phyloP scores from a whole-genome alignment of 768 basidiomycete genomes.

The Gloeopeniophorella convolvens region DNA sequence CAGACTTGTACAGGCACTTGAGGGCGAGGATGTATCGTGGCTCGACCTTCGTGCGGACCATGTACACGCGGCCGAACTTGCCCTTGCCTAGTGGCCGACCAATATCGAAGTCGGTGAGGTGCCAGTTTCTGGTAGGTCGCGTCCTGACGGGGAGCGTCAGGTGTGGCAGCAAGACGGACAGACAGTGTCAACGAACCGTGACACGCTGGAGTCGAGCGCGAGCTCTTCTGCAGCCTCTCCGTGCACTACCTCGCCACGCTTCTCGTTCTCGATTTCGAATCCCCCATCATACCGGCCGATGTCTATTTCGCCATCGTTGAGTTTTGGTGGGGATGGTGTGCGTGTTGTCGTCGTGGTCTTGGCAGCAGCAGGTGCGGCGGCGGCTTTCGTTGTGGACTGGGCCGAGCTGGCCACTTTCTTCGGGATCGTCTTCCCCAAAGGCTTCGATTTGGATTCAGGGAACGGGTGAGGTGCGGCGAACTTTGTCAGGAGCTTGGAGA shows the following conservation, averaged over 20 bases:
- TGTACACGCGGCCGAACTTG: slow-evolving; percentile 98
- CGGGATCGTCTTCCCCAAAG: slow-evolving; percentile 14
- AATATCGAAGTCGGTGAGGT: slow-evolving; percentile 82
- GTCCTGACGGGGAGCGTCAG: slow-evolving; percentile 34
- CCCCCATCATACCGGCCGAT: slow-evolving; percentile 96
- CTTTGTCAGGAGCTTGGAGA: slow-evolving; percentile 69
- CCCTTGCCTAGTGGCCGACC: slow-evolving; percentile 97
- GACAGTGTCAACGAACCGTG: slow-evolving; percentile 39
- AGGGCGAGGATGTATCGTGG: slow-evolving; percentile 93
- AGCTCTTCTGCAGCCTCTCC: slow-evolving; percentile 77
- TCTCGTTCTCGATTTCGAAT: slow-evolving; percentile 84
- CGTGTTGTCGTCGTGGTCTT: slow-evolving; percentile 18
- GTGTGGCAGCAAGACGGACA: neutral
- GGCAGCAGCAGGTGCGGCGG: slow-evolving; percentile 7
- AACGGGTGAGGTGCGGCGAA: slow-evolving; percentile 60
- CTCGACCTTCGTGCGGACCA: slow-evolving; percentile 86
- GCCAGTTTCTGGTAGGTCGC: slow-evolving; percentile 79
- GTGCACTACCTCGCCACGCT: slow-evolving; percentile 62
- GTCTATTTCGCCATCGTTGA: slow-evolving; percentile 39
- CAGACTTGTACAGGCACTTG: slow-evolving; percentile 95
- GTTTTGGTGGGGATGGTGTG: slow-evolving; percentile 18
- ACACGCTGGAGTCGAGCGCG: slow-evolving; percentile 78
- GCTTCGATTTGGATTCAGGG: slow-evolving; percentile 24
- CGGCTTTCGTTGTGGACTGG: slow-evolving; percentile 29
- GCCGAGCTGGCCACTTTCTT: slow-evolving; percentile 22